A percentile compares a stretch with the other conserved stretches of the same genome.
These are phyloP conservation scores for Emergomyces orientalis DNA, from an alignment of 2,329 filamentous ascomycete genomes.

Conservation along the genomic window DNA sequence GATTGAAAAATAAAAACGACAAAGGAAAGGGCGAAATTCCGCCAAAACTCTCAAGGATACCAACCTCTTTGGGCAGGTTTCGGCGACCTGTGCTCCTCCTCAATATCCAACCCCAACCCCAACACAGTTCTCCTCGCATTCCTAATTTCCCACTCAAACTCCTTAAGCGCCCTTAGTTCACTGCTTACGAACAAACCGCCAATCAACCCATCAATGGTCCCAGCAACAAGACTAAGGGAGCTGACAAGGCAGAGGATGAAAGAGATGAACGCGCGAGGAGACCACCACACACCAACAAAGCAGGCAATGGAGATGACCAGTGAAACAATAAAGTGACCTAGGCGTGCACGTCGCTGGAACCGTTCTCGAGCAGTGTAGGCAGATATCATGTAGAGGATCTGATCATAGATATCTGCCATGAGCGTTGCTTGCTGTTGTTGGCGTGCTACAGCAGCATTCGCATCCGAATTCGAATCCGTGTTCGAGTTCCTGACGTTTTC, in stretches of 20 bases:
- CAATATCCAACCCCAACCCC: slow-evolving; percentile 17
- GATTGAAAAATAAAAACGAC: background rate
- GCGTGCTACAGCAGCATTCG: background rate
- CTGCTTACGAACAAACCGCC: slow-evolving; percentile 76
- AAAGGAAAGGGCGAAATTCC: background rate
- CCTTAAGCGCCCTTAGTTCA: slow-evolving; percentile 71
- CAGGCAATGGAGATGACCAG: slow-evolving; percentile 62
- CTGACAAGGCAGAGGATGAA: slow-evolving; percentile 74
- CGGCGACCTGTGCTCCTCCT: slow-evolving; percentile 13
- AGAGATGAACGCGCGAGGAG: slow-evolving; percentile 61
- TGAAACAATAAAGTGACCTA: slow-evolving; percentile 62
- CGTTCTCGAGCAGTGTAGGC: slow-evolving; percentile 63
- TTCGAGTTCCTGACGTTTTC: background rate
- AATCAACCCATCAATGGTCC: slow-evolving; percentile 75
- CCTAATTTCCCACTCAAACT: slow-evolving; percentile 88
- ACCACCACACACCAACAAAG: slow-evolving; percentile 78
- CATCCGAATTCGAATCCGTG: background rate
- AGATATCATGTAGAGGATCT: slow-evolving; percentile 61
- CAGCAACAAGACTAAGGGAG: slow-evolving; percentile 65
- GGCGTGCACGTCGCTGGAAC: slow-evolving; percentile 60
- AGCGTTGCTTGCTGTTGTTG: slow-evolving; percentile 4
- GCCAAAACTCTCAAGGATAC: background rate
- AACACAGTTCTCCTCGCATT: slow-evolving; percentile 46
- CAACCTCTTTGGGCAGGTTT: background rate
- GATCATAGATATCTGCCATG: slow-evolving; percentile 49